phyloP scores from a whole-genome alignment of 2,329 filamentous ascomycete species.

The Raffaelea albimanens region DNA sequence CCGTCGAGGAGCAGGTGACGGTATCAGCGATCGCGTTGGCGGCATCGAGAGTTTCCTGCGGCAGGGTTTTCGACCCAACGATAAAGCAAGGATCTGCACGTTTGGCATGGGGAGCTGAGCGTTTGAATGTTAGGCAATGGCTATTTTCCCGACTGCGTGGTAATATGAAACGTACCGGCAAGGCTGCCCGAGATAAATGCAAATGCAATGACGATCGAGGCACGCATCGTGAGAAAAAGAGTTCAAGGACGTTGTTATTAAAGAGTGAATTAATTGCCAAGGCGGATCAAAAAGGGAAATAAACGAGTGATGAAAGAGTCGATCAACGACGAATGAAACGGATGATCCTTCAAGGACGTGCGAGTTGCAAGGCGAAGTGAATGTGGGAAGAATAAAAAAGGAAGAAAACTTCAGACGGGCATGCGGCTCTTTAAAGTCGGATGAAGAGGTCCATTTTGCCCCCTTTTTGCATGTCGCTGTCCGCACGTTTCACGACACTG shows the following conservation, averaged over 20 bases:
- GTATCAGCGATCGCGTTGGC: constrained; percentile 30
- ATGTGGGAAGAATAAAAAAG: no score
- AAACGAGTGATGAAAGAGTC: background rate
- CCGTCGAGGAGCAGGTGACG: constrained; percentile 38
- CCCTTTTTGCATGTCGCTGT: no score
- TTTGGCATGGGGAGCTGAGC: constrained; percentile 1
- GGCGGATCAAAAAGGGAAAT: background rate
- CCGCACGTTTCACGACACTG: no score
- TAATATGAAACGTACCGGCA: constrained; percentile 2
- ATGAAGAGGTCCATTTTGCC: no score
- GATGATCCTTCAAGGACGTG: no score
- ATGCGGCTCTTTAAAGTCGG: no score
- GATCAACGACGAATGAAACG: no score
- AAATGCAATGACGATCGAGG: constrained; percentile 8
- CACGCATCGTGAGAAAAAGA: constrained; percentile 8
- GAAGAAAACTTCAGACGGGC: no score
- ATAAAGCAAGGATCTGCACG: constrained; percentile 36
- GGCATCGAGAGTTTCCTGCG: constrained; percentile 35
- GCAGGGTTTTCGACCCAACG: constrained; percentile 38
- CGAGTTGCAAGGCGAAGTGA: no score
- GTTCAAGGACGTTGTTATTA: background rate
- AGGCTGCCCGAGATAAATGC: constrained; percentile 9
- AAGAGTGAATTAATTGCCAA: background rate
- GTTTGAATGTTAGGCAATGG: background rate
- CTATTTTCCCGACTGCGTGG: background rate